Percentiles rank a stretch among this genome's conserved stretches.
Conservation (phyloP, 2,329 filamentous ascomycete genomes). For the Dothideomycetes sp. region DNA sequence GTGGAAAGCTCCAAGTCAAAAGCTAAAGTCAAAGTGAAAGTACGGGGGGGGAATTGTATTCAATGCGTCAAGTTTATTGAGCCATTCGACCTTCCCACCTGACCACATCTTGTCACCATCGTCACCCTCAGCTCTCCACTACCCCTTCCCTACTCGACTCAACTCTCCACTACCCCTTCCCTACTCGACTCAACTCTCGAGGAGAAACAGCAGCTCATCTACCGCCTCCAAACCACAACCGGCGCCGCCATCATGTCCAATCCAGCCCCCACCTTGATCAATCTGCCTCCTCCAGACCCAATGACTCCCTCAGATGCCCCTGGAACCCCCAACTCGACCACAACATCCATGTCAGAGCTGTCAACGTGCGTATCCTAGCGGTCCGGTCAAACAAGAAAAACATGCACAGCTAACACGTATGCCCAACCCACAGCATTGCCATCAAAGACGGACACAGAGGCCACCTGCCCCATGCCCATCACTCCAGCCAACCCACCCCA, state of each 20-base stretch:
- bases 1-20: no score
- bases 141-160: no score
- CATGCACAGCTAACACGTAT: neutral
- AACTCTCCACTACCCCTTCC: no score
- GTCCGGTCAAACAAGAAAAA: neutral
- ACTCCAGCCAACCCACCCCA: constrained; percentile 32
- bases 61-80: no score
- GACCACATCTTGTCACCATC: neutral
- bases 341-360: constrained; percentile 81
- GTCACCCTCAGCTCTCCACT: no score
- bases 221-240: no score
- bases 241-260: constrained; percentile 8
- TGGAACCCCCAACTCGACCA: constrained; percentile 86
- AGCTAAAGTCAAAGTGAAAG: no score
- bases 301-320: constrained; percentile 85
- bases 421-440: constrained; percentile 46
- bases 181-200: no score
- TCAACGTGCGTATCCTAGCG: constrained; percentile 49
- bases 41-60: no score
- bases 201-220: no score
- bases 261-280: constrained; percentile 59
- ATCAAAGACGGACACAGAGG: constrained; percentile 95
- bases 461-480: constrained; percentile 54
- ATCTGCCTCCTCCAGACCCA: constrained; percentile 72
- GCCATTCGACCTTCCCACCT: no score